Percentiles rank a stretch among this genome's conserved stretches.
Evolutionary conservation across 306 rosid species (phyloP).

Genomic region (Citrullus amarus): DNA sequence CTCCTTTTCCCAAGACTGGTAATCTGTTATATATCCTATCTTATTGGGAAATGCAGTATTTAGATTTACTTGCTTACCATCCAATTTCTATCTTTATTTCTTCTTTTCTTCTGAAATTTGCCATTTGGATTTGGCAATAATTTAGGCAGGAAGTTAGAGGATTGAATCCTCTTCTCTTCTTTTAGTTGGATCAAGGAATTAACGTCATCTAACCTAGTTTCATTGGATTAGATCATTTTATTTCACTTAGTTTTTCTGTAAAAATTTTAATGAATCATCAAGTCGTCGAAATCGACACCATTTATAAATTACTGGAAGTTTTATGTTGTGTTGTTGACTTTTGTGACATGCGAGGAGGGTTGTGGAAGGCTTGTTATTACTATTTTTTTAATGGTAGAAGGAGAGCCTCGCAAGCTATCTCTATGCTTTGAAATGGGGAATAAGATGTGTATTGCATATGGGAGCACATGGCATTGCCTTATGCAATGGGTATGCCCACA

Average conservation of each 20-base stretch:
- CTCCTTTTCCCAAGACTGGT: constrained; percentile 12
- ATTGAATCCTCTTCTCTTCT: background rate
- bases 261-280: background rate
- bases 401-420: background rate
- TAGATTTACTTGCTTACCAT: background rate
- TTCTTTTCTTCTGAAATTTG: background rate
- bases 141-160: constrained; percentile 5
- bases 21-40: background rate
- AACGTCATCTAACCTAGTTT: background rate
- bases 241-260: background rate
- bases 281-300: background rate
- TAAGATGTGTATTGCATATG: background rate
- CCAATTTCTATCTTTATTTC: background rate
- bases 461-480: constrained; percentile 6
- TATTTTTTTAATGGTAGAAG: background rate
- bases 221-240: background rate
- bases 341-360: background rate
- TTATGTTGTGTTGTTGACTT: background rate
- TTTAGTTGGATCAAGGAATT: background rate
- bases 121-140: background rate
- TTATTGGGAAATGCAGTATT: constrained; percentile 2
- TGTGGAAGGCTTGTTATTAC: background rate
- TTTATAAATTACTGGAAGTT: background rate
- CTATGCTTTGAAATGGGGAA: background rate
- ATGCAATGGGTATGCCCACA: background rate